Evolutionary conservation across 73 alveolate genomes (phyloP).

Genomic region (Uronychia setigera): DNA sequence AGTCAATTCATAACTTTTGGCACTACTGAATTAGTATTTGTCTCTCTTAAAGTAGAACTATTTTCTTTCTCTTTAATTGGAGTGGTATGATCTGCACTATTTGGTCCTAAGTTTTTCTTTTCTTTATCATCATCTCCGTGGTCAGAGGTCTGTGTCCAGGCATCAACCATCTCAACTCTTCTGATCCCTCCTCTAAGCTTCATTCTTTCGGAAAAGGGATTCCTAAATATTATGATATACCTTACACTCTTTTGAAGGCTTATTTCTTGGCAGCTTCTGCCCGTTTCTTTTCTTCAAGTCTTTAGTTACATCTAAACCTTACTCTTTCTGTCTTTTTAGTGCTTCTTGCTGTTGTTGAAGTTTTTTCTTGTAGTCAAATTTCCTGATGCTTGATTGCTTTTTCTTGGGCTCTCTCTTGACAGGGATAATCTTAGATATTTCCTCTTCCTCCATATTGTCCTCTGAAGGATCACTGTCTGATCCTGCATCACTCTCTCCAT

Average conservation of each 20-base stretch:
- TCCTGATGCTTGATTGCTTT: slow-evolving; percentile 3
- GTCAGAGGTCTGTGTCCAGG: slow-evolving; percentile 65
- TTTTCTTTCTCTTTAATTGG: not conserved
- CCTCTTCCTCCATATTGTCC: slow-evolving; percentile 85
- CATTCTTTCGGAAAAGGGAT: slow-evolving; percentile 53
- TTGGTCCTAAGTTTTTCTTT: not conserved
- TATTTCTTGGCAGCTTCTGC: slow-evolving; percentile 15
- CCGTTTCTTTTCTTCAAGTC: not conserved
- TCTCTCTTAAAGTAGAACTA: too few relatives aligned
- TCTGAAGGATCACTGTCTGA: slow-evolving; percentile 93
- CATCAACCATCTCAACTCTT: slow-evolving; percentile 68
- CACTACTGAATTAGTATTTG: not conserved
- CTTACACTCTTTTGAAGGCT: slow-evolving; percentile 5
- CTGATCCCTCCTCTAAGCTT: slow-evolving; percentile 42
- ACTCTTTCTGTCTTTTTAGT: slow-evolving; percentile 2
- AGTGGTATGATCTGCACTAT: not conserved
- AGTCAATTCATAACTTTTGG: not conserved
- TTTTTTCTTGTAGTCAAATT: not conserved
- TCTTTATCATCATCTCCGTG: slow-evolving; percentile 49
- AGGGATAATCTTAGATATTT: slow-evolving; percentile 85
- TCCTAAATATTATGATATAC: not conserved
- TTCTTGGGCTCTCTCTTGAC: slow-evolving; percentile 39
- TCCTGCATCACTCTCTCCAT: slow-evolving; percentile 53
- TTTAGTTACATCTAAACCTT: slow-evolving; percentile 4
- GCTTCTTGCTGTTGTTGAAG: not conserved